A percentile compares a stretch with the other conserved stretches of the same genome.
Evolutionary conservation across 202 grass and related monocot genomes (phyloP).

Genomic region (Setaria viridis): DNA sequence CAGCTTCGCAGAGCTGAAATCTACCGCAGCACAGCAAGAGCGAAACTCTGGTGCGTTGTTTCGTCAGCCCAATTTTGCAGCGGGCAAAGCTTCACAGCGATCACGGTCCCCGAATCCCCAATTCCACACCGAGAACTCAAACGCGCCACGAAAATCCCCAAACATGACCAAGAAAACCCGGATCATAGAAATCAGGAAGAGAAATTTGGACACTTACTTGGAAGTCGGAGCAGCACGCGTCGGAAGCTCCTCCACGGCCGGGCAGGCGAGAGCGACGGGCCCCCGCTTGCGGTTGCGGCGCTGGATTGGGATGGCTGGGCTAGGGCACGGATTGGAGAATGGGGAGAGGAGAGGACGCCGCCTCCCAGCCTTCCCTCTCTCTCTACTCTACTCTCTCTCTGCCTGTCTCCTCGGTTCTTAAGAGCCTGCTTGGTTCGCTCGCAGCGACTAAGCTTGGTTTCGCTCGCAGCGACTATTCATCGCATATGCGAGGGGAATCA

Average conservation of each 20-base stretch:
- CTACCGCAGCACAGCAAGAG: background rate
- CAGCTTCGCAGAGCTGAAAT: background rate
- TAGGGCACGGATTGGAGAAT: conserved; percentile 37
- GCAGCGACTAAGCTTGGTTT: no score
- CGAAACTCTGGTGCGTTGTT: background rate
- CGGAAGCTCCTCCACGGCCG: background rate
- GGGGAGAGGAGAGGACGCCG: background rate
- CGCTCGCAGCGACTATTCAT: no score
- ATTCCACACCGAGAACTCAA: background rate
- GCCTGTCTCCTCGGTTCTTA: conserved; percentile 45
- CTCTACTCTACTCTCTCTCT: background rate
- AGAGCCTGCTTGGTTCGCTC: background rate
- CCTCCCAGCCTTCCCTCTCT: background rate
- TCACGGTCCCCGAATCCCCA: background rate
- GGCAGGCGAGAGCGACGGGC: background rate
- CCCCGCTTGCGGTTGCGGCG: background rate
- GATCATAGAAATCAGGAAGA: conserved; percentile 22
- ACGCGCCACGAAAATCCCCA: background rate
- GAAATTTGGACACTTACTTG: conserved; percentile 37
- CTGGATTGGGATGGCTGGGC: background rate
- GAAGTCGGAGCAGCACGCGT: background rate
- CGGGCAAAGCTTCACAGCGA: background rate
- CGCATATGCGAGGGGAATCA: no score
- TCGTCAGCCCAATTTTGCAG: background rate
- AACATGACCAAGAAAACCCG: background rate